Conservation (phyloP, 805 yeast species). For the Metschnikowia santaceciliae region DNA sequence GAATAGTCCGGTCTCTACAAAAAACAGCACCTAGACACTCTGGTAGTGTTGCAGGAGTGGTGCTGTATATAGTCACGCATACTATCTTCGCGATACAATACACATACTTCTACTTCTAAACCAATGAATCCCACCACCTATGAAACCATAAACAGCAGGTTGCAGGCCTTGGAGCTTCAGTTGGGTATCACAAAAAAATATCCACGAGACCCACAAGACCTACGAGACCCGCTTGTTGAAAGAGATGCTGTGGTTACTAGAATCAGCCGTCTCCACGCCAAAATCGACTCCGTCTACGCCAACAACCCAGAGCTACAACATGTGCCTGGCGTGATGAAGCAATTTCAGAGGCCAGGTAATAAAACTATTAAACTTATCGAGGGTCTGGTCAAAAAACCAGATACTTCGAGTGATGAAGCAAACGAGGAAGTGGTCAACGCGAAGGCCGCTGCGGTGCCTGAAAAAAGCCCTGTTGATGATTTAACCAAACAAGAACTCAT, state of each 20-base stretch:
- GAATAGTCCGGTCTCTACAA: conserved; percentile 14
- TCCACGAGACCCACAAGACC: too few relatives aligned
- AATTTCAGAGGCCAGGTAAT: conserved; percentile 5
- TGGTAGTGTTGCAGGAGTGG: conserved; percentile 1
- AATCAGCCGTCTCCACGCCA: conserved; percentile 10
- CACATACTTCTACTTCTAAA: not conserved
- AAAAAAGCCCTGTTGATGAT: not conserved
- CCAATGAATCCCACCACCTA: conserved; percentile 1
- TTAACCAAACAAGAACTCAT: conserved; percentile 21
- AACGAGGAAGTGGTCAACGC: not conserved
- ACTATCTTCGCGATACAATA: conserved; percentile 1
- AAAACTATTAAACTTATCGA: not conserved
- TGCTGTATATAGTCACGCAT: conserved; percentile 1
- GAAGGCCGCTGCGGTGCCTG: not conserved
- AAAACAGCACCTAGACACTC: not conserved
- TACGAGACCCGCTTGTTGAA: not conserved
- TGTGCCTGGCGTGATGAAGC: conserved; percentile 9
- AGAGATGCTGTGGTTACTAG: conserved; percentile 4
- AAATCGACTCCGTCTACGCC: conserved; percentile 8
- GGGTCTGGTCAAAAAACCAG: not conserved
- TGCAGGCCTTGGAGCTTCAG: conserved; percentile 7
- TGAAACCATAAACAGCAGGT: not conserved
- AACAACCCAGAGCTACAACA: conserved; percentile 9
- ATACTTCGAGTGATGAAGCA: not conserved
- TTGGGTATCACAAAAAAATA: conserved; percentile 1